Evolutionary conservation across 352 stramenopile genomes (phyloP), one percentile per base, ranked within the genome.

Genomic region (Phytophthora hybrid): DNA sequence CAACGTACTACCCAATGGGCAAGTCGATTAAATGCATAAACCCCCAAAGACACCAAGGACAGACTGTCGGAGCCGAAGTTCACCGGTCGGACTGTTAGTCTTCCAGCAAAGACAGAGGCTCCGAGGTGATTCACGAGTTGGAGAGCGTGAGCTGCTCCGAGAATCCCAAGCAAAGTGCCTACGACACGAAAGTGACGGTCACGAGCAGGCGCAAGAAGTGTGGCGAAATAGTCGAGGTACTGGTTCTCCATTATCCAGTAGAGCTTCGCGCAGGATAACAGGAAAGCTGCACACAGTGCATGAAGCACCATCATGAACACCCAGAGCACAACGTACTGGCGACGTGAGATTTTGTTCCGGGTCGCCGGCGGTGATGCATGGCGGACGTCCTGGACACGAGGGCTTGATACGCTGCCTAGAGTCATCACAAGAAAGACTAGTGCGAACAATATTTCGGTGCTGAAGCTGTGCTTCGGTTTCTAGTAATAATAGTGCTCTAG

Each of bases 161-260:
- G 16, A 10, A 68, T 10, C 3, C 63, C 64, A n/a, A 80, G 65
- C 10, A 41, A 23, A 19, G 60, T 56, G 1, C 75, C 69, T 8
- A 79, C 59, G 7, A 37, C 18, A 16, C 71, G 69, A 52, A 82
- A 82, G 29, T 75, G 66, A 3, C 62, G 44, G 9, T 71, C 32
- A 1, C 37, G 37, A 39, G 18, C 49, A 13, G 78, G 63, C 0
- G 56, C 66, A 14, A 85, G 59, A 16, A 88, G 37, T 4, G 70
- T 52, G 3, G 71, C 68, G 56, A 84, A 84, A 61, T 84, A 86
- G 49, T 51, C 53, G 54, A 85, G 74, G 47, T 74, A 84, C 23
- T 80, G 71, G 13, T 79, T 72, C 34, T 78, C 69, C 54, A 84
- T 69, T 5, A 79, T 63, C 66, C 73, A 75, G 51, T 86, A 75